Conservation (phyloP, 495 filamentous ascomycete species). For the Amniculicola lignicola region DNA sequence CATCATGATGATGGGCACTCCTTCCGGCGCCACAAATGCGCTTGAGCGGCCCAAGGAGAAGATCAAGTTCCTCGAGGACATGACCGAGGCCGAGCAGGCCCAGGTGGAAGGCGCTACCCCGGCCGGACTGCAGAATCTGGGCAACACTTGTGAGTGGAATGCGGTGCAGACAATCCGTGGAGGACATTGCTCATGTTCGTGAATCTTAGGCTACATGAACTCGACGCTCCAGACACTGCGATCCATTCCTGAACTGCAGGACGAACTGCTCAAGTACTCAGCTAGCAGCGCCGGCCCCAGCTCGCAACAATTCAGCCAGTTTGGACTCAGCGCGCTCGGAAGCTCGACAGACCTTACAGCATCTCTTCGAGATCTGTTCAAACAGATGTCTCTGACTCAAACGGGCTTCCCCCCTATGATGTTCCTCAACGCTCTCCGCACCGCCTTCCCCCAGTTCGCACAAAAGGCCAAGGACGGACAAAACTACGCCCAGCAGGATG, state of each 20-base stretch:
- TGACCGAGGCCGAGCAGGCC: constrained; percentile 92
- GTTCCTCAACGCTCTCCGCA: constrained; percentile 80
- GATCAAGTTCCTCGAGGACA: constrained; percentile 90
- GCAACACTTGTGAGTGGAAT: constrained; percentile 99
- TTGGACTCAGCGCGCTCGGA: constrained; percentile 59
- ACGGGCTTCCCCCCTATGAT: constrained; percentile 79
- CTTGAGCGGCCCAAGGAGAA: constrained; percentile 75
- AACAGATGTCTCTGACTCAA: constrained; percentile 89
- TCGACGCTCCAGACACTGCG: constrained; percentile 87
- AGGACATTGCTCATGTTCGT: no score
- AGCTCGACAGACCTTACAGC: constrained; percentile 70
- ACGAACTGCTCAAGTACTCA: constrained; percentile 67
- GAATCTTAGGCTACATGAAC: constrained; percentile 97
- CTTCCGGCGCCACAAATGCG: constrained; percentile 57
- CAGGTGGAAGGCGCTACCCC: constrained; percentile 78
- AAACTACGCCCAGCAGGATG: constrained; percentile 93
- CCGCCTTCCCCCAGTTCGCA: constrained; percentile 87
- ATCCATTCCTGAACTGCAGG: constrained; percentile 85
- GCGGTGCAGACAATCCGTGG: no score
- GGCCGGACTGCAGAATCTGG: constrained; percentile 85
- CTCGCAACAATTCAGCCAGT: constrained; percentile 53
- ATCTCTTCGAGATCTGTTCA: constrained; percentile 82
- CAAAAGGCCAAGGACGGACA: constrained; percentile 75
- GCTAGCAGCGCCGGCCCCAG: constrained; percentile 38
- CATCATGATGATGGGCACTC: constrained; percentile 97